Percentiles rank a stretch among this genome's conserved stretches.
Evolutionary conservation across 129 eudicot genomes (phyloP).

Genomic region (Ambrosia trifida): DNA sequence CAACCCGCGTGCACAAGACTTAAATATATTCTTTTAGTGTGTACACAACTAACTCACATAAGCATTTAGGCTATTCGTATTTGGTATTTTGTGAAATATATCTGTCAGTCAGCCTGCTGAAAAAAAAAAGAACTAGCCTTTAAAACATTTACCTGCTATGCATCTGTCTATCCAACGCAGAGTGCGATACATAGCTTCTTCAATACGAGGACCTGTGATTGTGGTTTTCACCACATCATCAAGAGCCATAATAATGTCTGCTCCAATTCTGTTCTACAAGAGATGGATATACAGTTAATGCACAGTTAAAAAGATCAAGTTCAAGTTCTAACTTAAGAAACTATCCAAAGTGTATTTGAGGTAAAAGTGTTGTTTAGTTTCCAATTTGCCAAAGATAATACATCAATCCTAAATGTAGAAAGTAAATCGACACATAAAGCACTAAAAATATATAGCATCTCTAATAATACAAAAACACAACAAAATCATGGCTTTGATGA

Average conservation of each 20-base stretch:
- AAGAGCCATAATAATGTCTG: conserved; percentile 97
- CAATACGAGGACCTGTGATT: conserved; percentile 86
- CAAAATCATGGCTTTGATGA: background rate
- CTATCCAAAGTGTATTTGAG: background rate
- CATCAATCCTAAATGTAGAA: background rate
- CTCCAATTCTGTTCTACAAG: conserved; percentile 94
- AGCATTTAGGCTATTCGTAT: conserved; percentile 11
- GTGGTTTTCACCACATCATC: conserved; percentile 97
- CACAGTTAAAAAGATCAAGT: conserved; percentile 24
- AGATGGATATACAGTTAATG: conserved; percentile 26
- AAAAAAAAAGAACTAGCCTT: background rate
- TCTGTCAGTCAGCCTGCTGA: conserved; percentile 13
- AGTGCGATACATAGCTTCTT: conserved; percentile 97
- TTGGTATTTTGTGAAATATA: background rate
- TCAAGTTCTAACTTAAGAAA: conserved; percentile 14
- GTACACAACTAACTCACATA: conserved; percentile 9
- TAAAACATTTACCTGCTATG: conserved; percentile 63
- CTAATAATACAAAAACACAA: background rate
- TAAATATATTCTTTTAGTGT: background rate
- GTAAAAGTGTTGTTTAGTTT: conserved; percentile 3
- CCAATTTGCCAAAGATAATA: conserved; percentile 12
- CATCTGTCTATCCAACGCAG: conserved; percentile 98
- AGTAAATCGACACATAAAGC: background rate
- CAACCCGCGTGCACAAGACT: background rate
- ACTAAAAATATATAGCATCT: background rate